Evolutionary conservation across 306 rosid genomes (phyloP), one percentile per base, ranked within the genome.

Genomic region (Acacia crassicarpa): DNA sequence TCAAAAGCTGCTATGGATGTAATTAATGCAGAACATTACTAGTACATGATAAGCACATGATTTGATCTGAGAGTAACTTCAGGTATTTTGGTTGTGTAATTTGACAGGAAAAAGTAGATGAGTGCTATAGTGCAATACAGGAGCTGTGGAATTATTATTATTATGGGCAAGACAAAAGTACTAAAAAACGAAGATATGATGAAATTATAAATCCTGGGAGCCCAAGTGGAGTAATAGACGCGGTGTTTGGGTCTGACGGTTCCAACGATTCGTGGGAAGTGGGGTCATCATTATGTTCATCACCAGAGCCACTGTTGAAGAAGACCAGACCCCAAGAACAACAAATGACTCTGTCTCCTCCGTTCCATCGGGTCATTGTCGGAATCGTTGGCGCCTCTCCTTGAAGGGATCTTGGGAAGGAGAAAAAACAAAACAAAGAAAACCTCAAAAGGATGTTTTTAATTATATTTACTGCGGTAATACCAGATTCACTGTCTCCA

Each of bases 221-320:
- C 82, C 98, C 98, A 73, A 91, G 88, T 82, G 98, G 97, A 51
- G 90, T 93, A 58, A 84, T 92, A 23, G 99, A 95, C 80, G 91
- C 91, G 20, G 75, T 78, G 49, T 90, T 90, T 82, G 84, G 90
- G 84, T 89, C 86, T 54, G 92, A 92, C 72, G 90, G 91, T 83
- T 93, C 98, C 68, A 90, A 91, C 72, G 97, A 95, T 83, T 95
- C 94, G 19, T 92, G 99, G 97, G 72, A 80, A 16, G 88, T 89
- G 77, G 94, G 86, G 85, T 83, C 97, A 65, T 83, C 89, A 35
- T 83, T 83, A 16, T 86, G 73, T 81, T 85, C 92, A 25, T 79
- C 90, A 3, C 80, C 90, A 30, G 87, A 87, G 79, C 86, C 88
- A 73, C 78, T 83, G 71, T 88, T 90, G 79, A 95, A 95, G 93